Evolutionary conservation across 306 rosid species (phyloP), one percentile per base, ranked within the genome.

Genomic region (Ormosia semicastrata): DNA sequence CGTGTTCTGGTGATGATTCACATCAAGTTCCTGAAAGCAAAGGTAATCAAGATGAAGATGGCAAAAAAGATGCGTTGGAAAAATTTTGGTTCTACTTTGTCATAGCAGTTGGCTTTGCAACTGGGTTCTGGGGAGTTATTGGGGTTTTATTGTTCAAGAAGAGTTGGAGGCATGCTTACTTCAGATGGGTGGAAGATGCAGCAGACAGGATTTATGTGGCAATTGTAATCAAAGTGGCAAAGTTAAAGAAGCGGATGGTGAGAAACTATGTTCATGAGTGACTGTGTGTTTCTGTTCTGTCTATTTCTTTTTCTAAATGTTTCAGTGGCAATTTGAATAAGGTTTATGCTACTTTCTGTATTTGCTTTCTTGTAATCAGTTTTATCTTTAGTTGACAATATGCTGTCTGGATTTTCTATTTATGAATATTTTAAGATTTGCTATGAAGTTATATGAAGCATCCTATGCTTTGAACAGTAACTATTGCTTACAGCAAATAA

Each of bases 131-230:
- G 77, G 49, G 49, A 72, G 2, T 72, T 1, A 34, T 72, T 36
- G 65, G 50, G 2, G 13, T 7, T 34, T 3, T 72, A 50, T 53
- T 34, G 4, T 8, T 36, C 34, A 72, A 72, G 11, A 72, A 53
- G 49, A 72, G 7, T 53, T 72, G 65, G 77, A 33, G 77, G 39
- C 37, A 73, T 73, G 66, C 54, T 73, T 73, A 4, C 66, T 73
- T 37, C 12, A 24, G 66, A 73, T n/a, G 17, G 17, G 36, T 11
- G 52, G 78, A 73, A 6, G 53, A 56, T 30, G 4, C 0, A 37
- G 52, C 52, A 1, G 53, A 73, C 34, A 5, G 0, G 12, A 56
- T 56, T 3, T 37, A 73, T 56, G 66, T 73, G 37, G 46, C 53
- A 54, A 37, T 12, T 8, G 78, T n/a, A 7, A 11, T 73, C 11